Conservation (phyloP, 495 filamentous ascomycete genomes). For the Annulohypoxylon nitens region DNA sequence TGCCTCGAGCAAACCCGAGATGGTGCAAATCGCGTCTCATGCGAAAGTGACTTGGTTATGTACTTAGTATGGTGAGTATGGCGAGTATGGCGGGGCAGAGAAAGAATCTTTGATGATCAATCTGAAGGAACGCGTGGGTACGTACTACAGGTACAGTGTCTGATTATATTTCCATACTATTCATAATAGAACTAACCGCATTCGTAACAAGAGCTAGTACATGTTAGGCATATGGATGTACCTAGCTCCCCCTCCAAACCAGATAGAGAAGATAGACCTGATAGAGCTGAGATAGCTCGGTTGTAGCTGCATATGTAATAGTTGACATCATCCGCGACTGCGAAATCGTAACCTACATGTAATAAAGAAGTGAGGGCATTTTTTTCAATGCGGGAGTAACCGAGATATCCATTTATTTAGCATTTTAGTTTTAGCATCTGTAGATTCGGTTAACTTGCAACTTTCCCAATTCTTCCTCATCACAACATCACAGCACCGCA, state of each 20-base stretch:
- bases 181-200: too few relatives aligned
- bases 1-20: neutral
- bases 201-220: too few relatives aligned
- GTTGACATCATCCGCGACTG: constrained; percentile 44
- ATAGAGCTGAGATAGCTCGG: too few relatives aligned
- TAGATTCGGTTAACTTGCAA: neutral
- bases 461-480: neutral
- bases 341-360: constrained; percentile 13
- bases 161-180: too few relatives aligned
- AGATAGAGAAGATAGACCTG: too few relatives aligned
- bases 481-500: neutral
- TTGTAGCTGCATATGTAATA: constrained; percentile 5
- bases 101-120: neutral
- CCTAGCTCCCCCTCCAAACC: too few relatives aligned
- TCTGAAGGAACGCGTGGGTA: neutral
- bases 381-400: constrained; percentile 4
- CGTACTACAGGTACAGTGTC: too few relatives aligned
- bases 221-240: too few relatives aligned
- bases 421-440: neutral
- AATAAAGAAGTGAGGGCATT: constrained; percentile 14
- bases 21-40: neutral
- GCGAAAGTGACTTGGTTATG: neutral
- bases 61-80: neutral
- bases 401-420: constrained; percentile 19
- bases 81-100: neutral